Conservation (phyloP, 2,329 filamentous ascomycete genomes). For the Hypoxylon sp. region DNA sequence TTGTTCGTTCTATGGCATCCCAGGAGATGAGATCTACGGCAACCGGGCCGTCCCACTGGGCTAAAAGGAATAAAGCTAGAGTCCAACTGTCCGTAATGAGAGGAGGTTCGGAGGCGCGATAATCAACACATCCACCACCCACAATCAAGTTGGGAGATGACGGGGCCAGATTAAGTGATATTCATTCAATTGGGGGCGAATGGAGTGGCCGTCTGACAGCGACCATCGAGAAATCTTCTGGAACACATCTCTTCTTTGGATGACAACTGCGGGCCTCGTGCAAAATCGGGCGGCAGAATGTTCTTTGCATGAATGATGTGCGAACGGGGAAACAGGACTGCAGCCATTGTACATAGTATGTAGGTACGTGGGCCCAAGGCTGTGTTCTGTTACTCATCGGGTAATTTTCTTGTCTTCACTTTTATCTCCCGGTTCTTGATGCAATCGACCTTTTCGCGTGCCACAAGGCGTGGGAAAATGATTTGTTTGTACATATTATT, state of each 20-base stretch:
- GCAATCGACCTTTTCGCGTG: conserved; percentile 40
- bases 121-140: conserved; percentile 1
- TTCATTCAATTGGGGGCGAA: conserved; percentile 1
- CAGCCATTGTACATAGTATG: conserved; percentile 3
- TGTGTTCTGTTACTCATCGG: conserved; percentile 30
- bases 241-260: conserved; percentile 14
- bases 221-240: conserved; percentile 32
- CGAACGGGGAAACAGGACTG: conserved; percentile 8
- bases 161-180: neutral
- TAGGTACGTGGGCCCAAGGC: neutral
- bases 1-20: conserved; percentile 31
- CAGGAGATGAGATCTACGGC: conserved; percentile 38
- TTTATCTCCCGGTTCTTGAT: conserved; percentile 34
- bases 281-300: conserved; percentile 24
- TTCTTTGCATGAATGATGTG: conserved; percentile 37
- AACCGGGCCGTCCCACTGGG: conserved; percentile 43
- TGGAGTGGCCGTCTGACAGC: conserved; percentile 11
- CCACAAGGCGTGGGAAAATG: conserved; percentile 35
- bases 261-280: conserved; percentile 16
- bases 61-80: conserved; percentile 10
- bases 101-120: conserved; percentile 5
- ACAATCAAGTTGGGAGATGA: conserved; percentile 14
- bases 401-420: conserved; percentile 30
- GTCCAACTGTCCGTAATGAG: conserved; percentile 2
- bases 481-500: conserved; percentile 39